Conservation (phyloP, 2,329 filamentous ascomycete genomes). For the Thermoascus crustaceus region DNA sequence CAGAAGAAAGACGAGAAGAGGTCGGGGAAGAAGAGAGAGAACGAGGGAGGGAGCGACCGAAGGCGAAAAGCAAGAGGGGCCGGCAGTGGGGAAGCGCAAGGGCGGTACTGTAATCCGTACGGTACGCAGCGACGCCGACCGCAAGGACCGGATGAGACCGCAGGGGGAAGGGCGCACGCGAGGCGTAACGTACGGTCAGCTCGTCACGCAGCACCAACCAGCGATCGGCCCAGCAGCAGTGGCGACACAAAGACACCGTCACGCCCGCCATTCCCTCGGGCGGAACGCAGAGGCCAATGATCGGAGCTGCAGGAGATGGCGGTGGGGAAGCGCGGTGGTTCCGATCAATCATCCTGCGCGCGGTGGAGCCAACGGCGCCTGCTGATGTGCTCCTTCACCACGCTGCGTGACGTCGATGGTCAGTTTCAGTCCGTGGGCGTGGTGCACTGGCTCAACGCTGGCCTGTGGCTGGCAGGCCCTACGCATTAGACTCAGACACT, state of each 20-base stretch:
- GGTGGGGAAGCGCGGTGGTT: too few relatives aligned
- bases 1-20: slow-evolving; percentile 1
- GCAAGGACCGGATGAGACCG: too few relatives aligned
- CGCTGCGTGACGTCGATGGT: neutral
- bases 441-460: neutral
- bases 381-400: neutral
- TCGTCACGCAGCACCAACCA: neutral
- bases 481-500: too few relatives aligned
- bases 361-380: neutral
- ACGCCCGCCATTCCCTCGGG: slow-evolving; percentile 1
- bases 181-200: neutral
- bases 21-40: slow-evolving; percentile 7
- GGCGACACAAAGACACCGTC: slow-evolving; percentile 5
- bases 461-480: too few relatives aligned
- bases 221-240: slow-evolving; percentile 3
- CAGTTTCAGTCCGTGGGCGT: too few relatives aligned
- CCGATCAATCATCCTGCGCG: neutral
- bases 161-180: too few relatives aligned
- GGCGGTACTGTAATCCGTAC: slow-evolving; percentile 1
- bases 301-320: too few relatives aligned
- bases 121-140: too few relatives aligned
- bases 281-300: neutral
- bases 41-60: slow-evolving; percentile 1
- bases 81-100: slow-evolving; percentile 1
- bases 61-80: slow-evolving; percentile 3